Base-by-base conservation (phyloP, 2,329 filamentous ascomycete genomes). In the Ophiocordyceps camponoti-rufipedis region DNA sequence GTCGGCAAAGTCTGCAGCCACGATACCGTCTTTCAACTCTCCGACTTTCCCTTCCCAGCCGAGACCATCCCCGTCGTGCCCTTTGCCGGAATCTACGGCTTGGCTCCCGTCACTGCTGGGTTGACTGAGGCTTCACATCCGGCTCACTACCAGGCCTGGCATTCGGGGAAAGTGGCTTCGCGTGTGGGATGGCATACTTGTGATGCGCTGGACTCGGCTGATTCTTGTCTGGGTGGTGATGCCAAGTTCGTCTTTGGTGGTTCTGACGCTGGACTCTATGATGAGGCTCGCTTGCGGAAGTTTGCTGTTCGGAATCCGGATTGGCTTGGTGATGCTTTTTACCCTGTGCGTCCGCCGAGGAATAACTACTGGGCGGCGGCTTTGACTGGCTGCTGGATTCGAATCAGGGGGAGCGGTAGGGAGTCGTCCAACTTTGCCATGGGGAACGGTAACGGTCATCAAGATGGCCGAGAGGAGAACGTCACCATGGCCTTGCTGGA, bases 261-360 rank as follows among this genome's bases (percentile, higher is more conserved):
- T n/a, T 39, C 43, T 32, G 43, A 44, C 19, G n/a, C 35, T 10
- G 3, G n/a, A 28, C 16, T 44, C 23, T 44, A 44, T 14, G 12
- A 32, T 13, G n/a, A 28, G 12, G 11, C 16, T 12, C 14, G 29
- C 14, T 18, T 41, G 43, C 14, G 14, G 13, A 40, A 10, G 6
- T 44, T 41, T 41, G 43, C 43, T 4, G 29, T 44, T 7, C 28
- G 33, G 12, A 44, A 44, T 29, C 43, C 43, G 18, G 9, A 28
- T 11, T 44, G 43, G 43, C 43, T 44, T 14, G 33, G 28, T 11
- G 43, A 44, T 19, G 43, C 43, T 4, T 44, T 44, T 16, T 44
- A 44, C 13, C 43, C 43, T 16, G 11, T 44, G 5, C 39, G 23
- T 1, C 43, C 43, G 13, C 43, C 43, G 28, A 44, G 43, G 33